A percentile compares a stretch with the other conserved stretches of the same genome.
Evolutionary conservation across 192 early-diverging fungal species (phyloP).

Genomic region (Backusella tuberculispora): DNA sequence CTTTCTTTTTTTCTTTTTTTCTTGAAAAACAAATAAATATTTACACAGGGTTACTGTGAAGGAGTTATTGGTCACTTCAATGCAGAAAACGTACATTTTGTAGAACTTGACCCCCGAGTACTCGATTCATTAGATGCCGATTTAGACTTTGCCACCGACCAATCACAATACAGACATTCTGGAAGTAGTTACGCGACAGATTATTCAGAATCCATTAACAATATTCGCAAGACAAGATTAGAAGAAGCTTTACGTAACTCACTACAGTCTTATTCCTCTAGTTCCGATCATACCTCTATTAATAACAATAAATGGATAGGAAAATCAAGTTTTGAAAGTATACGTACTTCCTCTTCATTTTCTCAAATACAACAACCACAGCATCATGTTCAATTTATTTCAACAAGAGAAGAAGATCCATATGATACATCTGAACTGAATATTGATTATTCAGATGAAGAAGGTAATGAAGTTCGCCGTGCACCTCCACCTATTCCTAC

Average conservation of each 20-base stretch:
- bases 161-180: neutral
- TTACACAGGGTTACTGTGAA: constrained; percentile 55
- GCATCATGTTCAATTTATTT: neutral
- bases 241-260: constrained; percentile 15
- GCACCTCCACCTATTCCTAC: neutral
- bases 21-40: neutral
- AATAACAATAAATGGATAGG: constrained; percentile 4
- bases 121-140: constrained; percentile 41
- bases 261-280: constrained; percentile 25
- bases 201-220: neutral
- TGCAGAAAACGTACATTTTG: constrained; percentile 55
- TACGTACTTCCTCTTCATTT: constrained; percentile 14
- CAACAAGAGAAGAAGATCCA: neutral
- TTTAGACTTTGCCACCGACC: constrained; percentile 2
- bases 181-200: neutral
- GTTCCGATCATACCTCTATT: constrained; percentile 10
- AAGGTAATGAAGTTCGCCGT: neutral
- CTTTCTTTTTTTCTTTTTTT: neutral
- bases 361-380: constrained; percentile 1
- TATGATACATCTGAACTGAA: constrained; percentile 45
- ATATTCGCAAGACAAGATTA: neutral
- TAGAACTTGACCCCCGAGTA: constrained; percentile 46
- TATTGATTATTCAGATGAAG: constrained; percentile 42
- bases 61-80: constrained; percentile 55
- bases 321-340: constrained; percentile 29